phyloP scores from a whole-genome alignment of 2,329 filamentous ascomycete genomes.

The Ophiostoma ulmi region DNA sequence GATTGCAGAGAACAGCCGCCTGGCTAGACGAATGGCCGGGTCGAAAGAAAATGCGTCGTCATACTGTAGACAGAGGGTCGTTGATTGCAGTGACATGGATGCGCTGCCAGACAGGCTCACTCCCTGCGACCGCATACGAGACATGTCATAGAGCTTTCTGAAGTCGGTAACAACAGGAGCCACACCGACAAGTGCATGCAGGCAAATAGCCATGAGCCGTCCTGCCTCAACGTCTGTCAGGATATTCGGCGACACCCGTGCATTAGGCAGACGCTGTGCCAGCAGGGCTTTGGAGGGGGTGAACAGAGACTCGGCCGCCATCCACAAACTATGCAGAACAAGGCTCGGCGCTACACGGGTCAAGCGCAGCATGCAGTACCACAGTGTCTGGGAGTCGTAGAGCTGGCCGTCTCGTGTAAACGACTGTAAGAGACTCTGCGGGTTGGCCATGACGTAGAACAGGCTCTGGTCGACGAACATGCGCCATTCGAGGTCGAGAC shows the following conservation, averaged over 20 bases:
- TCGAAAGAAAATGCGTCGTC: conserved; percentile 60
- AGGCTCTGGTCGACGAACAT: conserved; percentile 59
- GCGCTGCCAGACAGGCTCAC: conserved; percentile 46
- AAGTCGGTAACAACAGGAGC: conserved; percentile 48
- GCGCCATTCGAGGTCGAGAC: conserved; percentile 42
- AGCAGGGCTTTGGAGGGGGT: conserved; percentile 46
- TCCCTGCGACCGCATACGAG: conserved; percentile 53
- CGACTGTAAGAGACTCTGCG: conserved; percentile 50
- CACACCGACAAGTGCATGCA: conserved; percentile 58
- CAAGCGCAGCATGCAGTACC: conserved; percentile 59
- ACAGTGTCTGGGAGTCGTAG: conserved; percentile 57
- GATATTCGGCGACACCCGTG: conserved; percentile 33
- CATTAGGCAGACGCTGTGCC: conserved; percentile 37
- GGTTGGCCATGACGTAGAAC: conserved; percentile 58
- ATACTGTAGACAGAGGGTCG: conserved; percentile 52
- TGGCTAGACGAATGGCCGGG: conserved; percentile 54
- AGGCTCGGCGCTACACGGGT: conserved; percentile 53
- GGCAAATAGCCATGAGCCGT: conserved; percentile 53
- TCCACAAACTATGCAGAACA: conserved; percentile 61
- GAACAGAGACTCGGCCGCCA: conserved; percentile 55
- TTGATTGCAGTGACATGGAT: conserved; percentile 43
- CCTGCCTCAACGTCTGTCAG: conserved; percentile 49
- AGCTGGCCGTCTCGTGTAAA: conserved; percentile 51
- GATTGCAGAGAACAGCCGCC: conserved; percentile 55
- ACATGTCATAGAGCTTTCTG: conserved; percentile 53